phyloP scores from a whole-genome alignment of 768 basidiomycete genomes.

The Hemileccinum rubropunctum region DNA sequence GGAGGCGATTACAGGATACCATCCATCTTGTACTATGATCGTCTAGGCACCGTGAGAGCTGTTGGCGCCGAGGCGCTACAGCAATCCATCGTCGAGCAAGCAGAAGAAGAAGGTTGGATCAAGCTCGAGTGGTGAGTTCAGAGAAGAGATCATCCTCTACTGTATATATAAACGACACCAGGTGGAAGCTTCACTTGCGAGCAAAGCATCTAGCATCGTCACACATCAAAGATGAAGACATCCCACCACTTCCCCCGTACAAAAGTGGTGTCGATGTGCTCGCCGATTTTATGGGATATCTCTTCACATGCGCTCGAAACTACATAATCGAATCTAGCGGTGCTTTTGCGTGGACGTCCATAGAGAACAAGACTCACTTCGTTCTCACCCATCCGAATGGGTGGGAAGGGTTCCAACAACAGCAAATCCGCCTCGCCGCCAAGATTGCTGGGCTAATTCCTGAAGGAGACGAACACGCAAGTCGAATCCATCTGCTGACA shows the following conservation, averaged over 20 bases:
- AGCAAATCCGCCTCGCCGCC: conserved; percentile 14
- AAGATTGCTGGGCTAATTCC: conserved; percentile 23
- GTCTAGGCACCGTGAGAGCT: conserved; percentile 36
- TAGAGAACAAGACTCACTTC: conserved; percentile 20
- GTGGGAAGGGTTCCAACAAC: no score
- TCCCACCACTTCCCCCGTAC: conserved; percentile 21
- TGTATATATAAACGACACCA: conserved; percentile 3
- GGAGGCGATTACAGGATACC: conserved; percentile 30
- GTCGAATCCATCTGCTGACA: conserved; percentile 22
- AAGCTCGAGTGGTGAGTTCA: conserved; percentile 39
- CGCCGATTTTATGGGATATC: conserved; percentile 27
- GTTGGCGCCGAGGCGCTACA: conserved; percentile 37
- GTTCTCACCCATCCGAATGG: conserved; percentile 26
- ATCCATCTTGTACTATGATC: conserved; percentile 43
- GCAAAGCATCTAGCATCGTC: conserved; percentile 24
- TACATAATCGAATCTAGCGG: conserved; percentile 28
- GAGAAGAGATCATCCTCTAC: no score
- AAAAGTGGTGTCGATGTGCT: conserved; percentile 21
- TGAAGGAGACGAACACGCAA: conserved; percentile 2
- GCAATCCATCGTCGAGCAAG: conserved; percentile 30
- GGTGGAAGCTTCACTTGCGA: conserved; percentile 37
- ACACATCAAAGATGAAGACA: conserved; percentile 21
- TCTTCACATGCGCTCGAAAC: conserved; percentile 19
- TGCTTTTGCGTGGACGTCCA: conserved; percentile 17
- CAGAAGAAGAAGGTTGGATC: conserved; percentile 36